These are phyloP conservation scores for Erythrobasidium yunnanense DNA, from an alignment of 768 basidiomycete genomes.

Conservation along the genomic window DNA sequence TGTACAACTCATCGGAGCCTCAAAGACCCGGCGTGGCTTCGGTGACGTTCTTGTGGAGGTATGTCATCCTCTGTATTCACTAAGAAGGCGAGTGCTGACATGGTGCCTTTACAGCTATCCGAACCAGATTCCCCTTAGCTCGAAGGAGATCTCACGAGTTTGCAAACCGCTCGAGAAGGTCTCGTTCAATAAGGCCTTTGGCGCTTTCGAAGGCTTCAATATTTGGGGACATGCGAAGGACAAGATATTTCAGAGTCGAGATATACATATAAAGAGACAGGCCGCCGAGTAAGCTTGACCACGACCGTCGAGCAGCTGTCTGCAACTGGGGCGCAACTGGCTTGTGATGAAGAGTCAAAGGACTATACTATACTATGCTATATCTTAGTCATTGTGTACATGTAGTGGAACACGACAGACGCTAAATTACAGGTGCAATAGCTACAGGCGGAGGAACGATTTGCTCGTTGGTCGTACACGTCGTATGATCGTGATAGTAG, in stretches of 20 bases:
- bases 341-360: too few species aligned
- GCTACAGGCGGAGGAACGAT: too few species aligned
- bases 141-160: slow-evolving; percentile 8
- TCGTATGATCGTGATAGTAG: too few species aligned
- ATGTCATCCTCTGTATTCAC: background rate
- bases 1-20: slow-evolving; percentile 11
- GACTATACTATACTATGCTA: too few species aligned
- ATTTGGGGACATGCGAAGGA: slow-evolving; percentile 26
- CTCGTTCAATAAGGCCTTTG: slow-evolving; percentile 25
- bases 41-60: slow-evolving; percentile 27
- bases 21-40: slow-evolving; percentile 12
- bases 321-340: too few species aligned
- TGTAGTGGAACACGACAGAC: too few species aligned
- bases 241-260: slow-evolving; percentile 20
- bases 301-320: too few species aligned
- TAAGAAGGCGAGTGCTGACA: background rate
- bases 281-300: background rate
- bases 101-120: slow-evolving; percentile 15
- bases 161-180: slow-evolving; percentile 23
- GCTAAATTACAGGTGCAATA: too few species aligned
- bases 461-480: too few species aligned
- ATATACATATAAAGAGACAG: background rate
- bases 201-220: slow-evolving; percentile 17
- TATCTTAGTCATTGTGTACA: too few species aligned
- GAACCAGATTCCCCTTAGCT: slow-evolving; percentile 24